A percentile compares a stretch with the other conserved stretches of the same genome.
Conservation (phyloP, 306 rosid species). For the Sophora flavescens region DNA sequence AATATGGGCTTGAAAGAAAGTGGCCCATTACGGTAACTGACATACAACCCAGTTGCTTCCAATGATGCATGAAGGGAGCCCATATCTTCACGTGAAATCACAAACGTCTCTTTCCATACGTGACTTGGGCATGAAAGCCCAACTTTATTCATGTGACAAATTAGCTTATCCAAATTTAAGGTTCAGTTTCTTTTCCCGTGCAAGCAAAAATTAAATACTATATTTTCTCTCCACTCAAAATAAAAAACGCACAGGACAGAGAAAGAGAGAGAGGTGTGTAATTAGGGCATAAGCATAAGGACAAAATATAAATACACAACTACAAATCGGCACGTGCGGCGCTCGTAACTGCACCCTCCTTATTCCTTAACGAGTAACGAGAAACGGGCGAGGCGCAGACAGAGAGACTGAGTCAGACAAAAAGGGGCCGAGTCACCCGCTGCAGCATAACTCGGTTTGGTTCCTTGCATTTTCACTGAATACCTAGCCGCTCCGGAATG, state of each 20-base stretch:
- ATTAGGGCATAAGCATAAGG: not conserved
- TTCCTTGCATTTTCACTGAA: slow-evolving; percentile 25
- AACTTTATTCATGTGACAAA: slow-evolving; percentile 37
- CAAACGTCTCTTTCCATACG: slow-evolving; percentile 19
- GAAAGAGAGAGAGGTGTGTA: not conserved
- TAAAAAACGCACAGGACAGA: not conserved
- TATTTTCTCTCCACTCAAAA: not conserved
- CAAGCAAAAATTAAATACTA: not conserved
- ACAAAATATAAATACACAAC: not conserved
- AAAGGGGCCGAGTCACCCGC: slow-evolving; percentile 37
- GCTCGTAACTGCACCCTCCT: slow-evolving; percentile 35
- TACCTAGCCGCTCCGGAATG: slow-evolving; percentile 48
- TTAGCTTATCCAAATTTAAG: slow-evolving; percentile 39
- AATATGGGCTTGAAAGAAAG: slow-evolving; percentile 20
- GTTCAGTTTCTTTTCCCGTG: slow-evolving; percentile 29
- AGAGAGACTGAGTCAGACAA: not conserved
- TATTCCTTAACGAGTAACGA: slow-evolving; percentile 49
- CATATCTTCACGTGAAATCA: slow-evolving; percentile 1
- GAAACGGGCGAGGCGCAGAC: slow-evolving; percentile 32
- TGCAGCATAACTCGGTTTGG: slow-evolving; percentile 16
- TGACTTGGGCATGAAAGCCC: slow-evolving; percentile 37
- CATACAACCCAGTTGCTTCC: not conserved
- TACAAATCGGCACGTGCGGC: no score
- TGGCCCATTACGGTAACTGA: not conserved
- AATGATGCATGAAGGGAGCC: not conserved